phyloP scores from a whole-genome alignment of 441 rosid species.

The Macaranga tanarius region DNA sequence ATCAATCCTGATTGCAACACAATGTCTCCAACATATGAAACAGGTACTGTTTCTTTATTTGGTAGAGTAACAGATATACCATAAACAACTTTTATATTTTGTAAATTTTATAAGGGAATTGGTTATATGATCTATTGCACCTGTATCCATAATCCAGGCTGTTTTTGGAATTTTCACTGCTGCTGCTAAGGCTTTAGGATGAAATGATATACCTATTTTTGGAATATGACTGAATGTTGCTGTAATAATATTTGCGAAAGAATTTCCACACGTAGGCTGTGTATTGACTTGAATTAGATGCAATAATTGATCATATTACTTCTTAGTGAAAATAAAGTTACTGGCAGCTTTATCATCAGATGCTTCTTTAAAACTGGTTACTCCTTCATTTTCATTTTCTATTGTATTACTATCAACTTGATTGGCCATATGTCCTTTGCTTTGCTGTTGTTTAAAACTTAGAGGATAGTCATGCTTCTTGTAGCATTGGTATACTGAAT shows the following conservation, averaged over 20 bases:
- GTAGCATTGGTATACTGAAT: background rate
- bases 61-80: background rate
- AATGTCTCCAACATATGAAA: background rate
- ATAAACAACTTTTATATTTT: background rate
- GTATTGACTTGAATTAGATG: too few relatives aligned
- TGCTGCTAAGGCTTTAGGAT: background rate
- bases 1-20: accelerated
- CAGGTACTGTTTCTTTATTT: background rate
- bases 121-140: background rate
- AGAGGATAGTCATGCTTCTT: background rate
- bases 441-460: background rate
- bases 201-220: background rate
- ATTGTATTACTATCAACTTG: too few relatives aligned
- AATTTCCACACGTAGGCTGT: too few relatives aligned
- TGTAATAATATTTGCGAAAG: background rate
- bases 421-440: background rate
- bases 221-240: background rate
- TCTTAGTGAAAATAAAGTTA: too few relatives aligned
- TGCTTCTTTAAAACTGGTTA: too few relatives aligned
- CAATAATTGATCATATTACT: too few relatives aligned
- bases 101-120: background rate
- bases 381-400: too few relatives aligned
- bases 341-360: too few relatives aligned
- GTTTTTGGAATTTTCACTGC: background rate
- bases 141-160: background rate